Base-by-base conservation (phyloP, 768 basidiomycete genomes). In the Hypholoma sublateritium region DNA sequence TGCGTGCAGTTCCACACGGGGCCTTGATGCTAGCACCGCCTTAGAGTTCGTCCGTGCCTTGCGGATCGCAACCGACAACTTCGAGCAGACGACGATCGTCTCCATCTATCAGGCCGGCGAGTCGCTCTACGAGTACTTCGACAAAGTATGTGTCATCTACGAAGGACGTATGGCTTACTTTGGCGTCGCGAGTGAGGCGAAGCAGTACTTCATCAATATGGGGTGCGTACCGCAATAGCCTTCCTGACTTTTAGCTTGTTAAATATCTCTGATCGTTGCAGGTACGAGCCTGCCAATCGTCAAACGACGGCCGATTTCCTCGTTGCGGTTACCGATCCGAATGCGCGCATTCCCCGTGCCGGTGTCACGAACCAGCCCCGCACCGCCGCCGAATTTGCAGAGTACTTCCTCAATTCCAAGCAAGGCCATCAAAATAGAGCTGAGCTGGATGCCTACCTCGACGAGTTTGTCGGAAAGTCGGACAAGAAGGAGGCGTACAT, bases 71-170 rank as follows among this genome's bases (percentile, higher is more conserved):
- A 88, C 89, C 0, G 85, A 91, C 62, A 73, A 79, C 3, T 74
- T 74, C 53, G 66, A 72, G n/a, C 57, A 69, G 16, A 74, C 87
- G 0, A 91, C 87, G 0, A 80, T 94, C 56, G 88, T 90, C n/a
- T 87, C 89, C 0, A 82, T 95, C 36, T 93, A 94, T 70, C 92
- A 94, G 70, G 92, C 89, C 7, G 86, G 87, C 55, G 89, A 93
- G 67, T 76, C 77, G 2, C 67, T 88, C 0, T 87, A 85, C 57
- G 57, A 80, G 19, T 74, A 79, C 42, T 94, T 93, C 66, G 89
- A 92, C 78, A 91, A 92, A 67, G 88, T 93, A 34, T 85, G 87
- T 66, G 82, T 93, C 35, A 80, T 94, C 64, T 82, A 87, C 70
- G 87, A 87, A 56, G 88, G 90, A 3, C 74, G 77, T 35, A 86